These are phyloP conservation scores for Cryptosporidium andersoni DNA, from an alignment of 169 alveolate genomes.

Conservation along the genomic window DNA sequence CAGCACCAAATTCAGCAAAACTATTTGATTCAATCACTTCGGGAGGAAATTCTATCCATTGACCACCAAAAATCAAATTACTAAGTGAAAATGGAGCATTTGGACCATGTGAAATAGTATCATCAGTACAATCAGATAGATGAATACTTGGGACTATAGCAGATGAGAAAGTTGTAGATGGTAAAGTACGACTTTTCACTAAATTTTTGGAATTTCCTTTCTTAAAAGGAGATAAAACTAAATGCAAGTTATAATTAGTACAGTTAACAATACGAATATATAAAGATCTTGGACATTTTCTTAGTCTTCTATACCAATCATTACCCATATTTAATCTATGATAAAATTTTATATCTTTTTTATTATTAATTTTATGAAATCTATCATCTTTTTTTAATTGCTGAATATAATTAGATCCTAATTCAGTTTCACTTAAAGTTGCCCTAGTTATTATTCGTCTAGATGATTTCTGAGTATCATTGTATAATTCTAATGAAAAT, in stretches of 20 bases:
- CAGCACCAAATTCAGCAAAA: slow-evolving; percentile 51
- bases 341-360: slow-evolving; percentile 2
- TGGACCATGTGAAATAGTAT: slow-evolving; percentile 47
- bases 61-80: slow-evolving; percentile 57
- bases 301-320: slow-evolving; percentile 51
- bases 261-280: slow-evolving; percentile 50
- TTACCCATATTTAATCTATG: slow-evolving; percentile 4
- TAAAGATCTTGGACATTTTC: slow-evolving; percentile 48
- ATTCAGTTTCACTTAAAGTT: slow-evolving; percentile 50
- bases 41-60: slow-evolving; percentile 64
- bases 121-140: slow-evolving; percentile 28
- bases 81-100: slow-evolving; percentile 52
- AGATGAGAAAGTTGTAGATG: slow-evolving; percentile 45
- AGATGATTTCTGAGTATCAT: slow-evolving; percentile 37
- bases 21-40: slow-evolving; percentile 23
- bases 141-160: slow-evolving; percentile 65
- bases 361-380: not conserved
- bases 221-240: slow-evolving; percentile 40
- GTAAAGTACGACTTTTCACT: slow-evolving; percentile 11
- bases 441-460: slow-evolving; percentile 40
- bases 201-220: slow-evolving; percentile 28
- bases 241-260: slow-evolving; percentile 7
- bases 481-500: slow-evolving; percentile 36
- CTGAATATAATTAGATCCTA: slow-evolving; percentile 14
- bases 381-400: not conserved